Conservation (phyloP, 352 stramenopile genomes). For the Halophytophthora polymorphica region DNA sequence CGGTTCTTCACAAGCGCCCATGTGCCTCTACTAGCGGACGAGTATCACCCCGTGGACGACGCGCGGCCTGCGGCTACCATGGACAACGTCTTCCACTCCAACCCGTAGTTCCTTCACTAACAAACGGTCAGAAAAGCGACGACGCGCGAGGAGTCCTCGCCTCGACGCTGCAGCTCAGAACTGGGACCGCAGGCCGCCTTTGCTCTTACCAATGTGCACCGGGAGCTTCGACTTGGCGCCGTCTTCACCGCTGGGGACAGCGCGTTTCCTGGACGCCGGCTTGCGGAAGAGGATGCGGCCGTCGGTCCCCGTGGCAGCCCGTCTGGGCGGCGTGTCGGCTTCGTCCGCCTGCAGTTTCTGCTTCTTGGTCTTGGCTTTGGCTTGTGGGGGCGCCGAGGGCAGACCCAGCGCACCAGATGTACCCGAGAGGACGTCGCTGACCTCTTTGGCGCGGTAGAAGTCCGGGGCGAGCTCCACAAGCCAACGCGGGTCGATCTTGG, state of each 20-base stretch:
- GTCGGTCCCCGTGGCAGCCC: slow-evolving; percentile 23
- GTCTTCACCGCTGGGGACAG: slow-evolving; percentile 5
- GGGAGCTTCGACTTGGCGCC: slow-evolving; percentile 44
- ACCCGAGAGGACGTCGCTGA: slow-evolving; percentile 59
- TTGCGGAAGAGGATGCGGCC: slow-evolving; percentile 78
- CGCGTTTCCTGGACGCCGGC: slow-evolving; percentile 28
- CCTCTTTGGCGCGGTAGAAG: slow-evolving; percentile 72
- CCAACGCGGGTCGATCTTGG: slow-evolving; percentile 73
- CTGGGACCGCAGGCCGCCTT: slow-evolving; percentile 72
- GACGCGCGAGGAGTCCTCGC: no score
- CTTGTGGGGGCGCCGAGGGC: slow-evolving; percentile 31
- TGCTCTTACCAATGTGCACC: slow-evolving; percentile 81
- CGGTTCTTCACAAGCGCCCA: no score
- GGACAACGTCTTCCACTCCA: no score
- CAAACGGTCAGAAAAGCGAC: no score
- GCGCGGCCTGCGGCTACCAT: no score
- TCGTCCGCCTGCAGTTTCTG: slow-evolving; percentile 14
- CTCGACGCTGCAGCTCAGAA: slow-evolving; percentile 40
- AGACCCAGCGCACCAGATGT: slow-evolving; percentile 66
- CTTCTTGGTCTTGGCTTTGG: slow-evolving; percentile 22
- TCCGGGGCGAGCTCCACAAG: slow-evolving; percentile 61
- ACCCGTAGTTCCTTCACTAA: no score
- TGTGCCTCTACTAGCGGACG: no score
- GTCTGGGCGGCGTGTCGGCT: slow-evolving; percentile 16
- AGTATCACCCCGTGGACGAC: no score